Evolutionary conservation across 805 yeast genomes (phyloP).

Genomic region (Candida hispaniensis): DNA sequence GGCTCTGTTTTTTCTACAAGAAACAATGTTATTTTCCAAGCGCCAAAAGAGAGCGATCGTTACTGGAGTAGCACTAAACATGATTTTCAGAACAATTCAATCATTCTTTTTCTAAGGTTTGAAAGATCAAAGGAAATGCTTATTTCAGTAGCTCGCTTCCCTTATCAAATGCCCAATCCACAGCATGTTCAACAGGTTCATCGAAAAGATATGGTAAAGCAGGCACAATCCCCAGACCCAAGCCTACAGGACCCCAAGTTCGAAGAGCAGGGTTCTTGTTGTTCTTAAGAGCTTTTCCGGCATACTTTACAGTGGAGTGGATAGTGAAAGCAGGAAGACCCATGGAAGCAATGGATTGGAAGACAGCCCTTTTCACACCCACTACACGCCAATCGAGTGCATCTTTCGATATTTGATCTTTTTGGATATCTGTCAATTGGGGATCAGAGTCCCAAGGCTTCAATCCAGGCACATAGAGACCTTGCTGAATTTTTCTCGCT

Average conservation of each 20-base stretch:
- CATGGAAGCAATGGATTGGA: conserved; percentile 77
- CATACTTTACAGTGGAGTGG: conserved; percentile 59
- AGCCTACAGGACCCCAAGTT: conserved; percentile 66
- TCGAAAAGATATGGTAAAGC: conserved; percentile 67
- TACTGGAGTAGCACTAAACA: conserved; percentile 60
- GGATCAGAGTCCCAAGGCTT: conserved; percentile 57
- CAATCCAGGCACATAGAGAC: conserved; percentile 47
- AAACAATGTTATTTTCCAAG: conserved; percentile 47
- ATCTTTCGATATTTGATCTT: conserved; percentile 30
- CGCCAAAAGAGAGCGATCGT: conserved; percentile 57
- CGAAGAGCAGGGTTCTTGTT: conserved; percentile 38
- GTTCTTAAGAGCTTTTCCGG: conserved; percentile 51
- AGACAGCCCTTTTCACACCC: conserved; percentile 60
- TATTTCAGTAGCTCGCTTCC: conserved; percentile 15
- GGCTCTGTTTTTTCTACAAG: conserved; percentile 48
- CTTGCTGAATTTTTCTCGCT: conserved; percentile 45
- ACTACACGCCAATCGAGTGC: conserved; percentile 59
- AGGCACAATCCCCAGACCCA: conserved; percentile 71
- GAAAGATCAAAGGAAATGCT: not conserved
- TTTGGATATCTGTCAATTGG: conserved; percentile 28
- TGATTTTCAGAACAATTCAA: conserved; percentile 28
- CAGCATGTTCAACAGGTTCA: conserved; percentile 65
- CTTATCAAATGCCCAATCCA: conserved; percentile 48
- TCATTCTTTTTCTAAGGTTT: conserved; percentile 1
- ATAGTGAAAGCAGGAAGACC: conserved; percentile 80